These are phyloP conservation scores for Leptodermis oblonga DNA, from an alignment of 257 asterid species.

Conservation along the genomic window DNA sequence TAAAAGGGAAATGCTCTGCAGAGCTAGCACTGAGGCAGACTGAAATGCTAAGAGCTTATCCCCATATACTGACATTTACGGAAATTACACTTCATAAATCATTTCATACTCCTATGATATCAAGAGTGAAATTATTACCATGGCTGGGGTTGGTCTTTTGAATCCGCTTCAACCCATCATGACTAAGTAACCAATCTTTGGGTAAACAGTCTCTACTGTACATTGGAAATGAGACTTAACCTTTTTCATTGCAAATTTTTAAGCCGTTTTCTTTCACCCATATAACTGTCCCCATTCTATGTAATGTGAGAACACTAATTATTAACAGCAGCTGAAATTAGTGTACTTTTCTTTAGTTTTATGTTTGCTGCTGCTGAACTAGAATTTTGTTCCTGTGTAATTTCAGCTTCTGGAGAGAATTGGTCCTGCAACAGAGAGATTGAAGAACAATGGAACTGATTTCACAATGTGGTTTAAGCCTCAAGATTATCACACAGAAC, in stretches of 20 bases:
- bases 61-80: neutral
- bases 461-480: constrained; percentile 97
- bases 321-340: neutral
- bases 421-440: constrained; percentile 78
- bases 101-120: neutral
- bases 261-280: no score
- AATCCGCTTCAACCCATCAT: no score
- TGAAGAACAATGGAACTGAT: constrained; percentile 74
- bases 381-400: constrained; percentile 67
- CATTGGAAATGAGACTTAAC: no score
- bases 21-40: constrained; percentile 1
- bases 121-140: neutral
- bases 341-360: neutral
- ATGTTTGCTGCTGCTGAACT: neutral
- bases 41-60: neutral
- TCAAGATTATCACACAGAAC: constrained; percentile 59
- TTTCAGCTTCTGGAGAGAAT: constrained; percentile 91
- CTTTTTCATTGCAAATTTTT: no score
- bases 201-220: no score
- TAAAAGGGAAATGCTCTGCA: neutral
- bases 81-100: neutral
- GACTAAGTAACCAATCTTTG: no score
- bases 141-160: no score
- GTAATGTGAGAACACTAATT: neutral
- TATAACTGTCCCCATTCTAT: no score